Percentiles rank a stretch among this genome's conserved stretches.
Evolutionary conservation across 208 protist genomes (phyloP).

Genomic region (Leishmania braziliensis): DNA sequence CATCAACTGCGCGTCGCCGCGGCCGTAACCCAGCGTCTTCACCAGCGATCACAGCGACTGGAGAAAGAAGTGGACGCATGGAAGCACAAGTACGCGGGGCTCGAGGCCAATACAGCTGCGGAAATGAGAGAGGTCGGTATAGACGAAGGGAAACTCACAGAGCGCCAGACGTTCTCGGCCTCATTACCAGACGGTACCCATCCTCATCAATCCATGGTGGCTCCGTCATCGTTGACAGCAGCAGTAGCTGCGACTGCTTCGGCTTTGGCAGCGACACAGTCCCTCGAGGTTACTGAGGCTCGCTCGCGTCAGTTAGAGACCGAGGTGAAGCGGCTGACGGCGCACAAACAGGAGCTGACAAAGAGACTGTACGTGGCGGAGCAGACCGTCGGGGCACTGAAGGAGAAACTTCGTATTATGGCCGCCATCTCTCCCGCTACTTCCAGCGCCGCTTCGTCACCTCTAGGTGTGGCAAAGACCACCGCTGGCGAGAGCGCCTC

Average conservation of each 20-base stretch:
- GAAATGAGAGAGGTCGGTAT: too few species aligned
- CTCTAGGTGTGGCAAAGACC: not conserved
- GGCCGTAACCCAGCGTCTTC: slow-evolving; percentile 24
- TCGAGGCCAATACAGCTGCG: not conserved
- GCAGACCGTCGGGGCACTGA: not conserved
- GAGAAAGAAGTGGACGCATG: slow-evolving; percentile 13
- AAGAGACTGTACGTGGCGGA: slow-evolving; percentile 7
- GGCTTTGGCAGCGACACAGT: not conserved
- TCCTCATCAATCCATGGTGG: not conserved
- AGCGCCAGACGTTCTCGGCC: not conserved
- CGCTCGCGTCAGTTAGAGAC: slow-evolving; percentile 2
- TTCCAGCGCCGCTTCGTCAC: not conserved
- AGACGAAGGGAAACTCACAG: too few species aligned
- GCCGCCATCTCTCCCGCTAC: not conserved
- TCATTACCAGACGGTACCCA: not conserved
- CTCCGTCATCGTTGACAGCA: not conserved
- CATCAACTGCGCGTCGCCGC: slow-evolving; percentile 25
- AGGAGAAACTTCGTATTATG: not conserved
- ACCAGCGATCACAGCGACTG: slow-evolving; percentile 16
- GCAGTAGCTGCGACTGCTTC: not conserved
- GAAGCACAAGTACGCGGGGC: slow-evolving; percentile 9
- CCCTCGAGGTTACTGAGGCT: not conserved
- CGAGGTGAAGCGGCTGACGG: slow-evolving; percentile 15
- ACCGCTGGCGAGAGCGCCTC: not conserved
- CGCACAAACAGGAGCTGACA: slow-evolving; percentile 16